Percentiles rank a stretch among this genome's conserved stretches.
phyloP scores from a whole-genome alignment of 805 yeast species.

The Kluyveromyces siamensis region DNA sequence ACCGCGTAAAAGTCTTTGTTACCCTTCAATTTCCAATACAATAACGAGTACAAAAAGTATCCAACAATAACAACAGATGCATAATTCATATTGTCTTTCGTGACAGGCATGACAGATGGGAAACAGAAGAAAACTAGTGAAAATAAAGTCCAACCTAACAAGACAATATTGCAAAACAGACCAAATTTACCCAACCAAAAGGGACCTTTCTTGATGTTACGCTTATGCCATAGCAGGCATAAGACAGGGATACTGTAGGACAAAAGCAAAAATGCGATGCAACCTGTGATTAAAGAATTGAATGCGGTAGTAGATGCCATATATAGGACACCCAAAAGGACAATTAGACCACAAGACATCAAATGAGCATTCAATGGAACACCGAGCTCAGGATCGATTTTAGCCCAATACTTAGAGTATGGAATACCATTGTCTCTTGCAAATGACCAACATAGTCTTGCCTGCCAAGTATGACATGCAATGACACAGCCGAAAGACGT shows the following conservation, averaged over 20 bases:
- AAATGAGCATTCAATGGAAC: slow-evolving; percentile 57
- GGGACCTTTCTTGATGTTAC: slow-evolving; percentile 48
- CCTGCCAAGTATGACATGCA: slow-evolving; percentile 64
- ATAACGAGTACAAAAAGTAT: slow-evolving; percentile 33
- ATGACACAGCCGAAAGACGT: slow-evolving; percentile 58
- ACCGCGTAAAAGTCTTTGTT: slow-evolving; percentile 25
- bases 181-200: slow-evolving; percentile 59
- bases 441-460: slow-evolving; percentile 64
- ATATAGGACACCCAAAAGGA: slow-evolving; percentile 49
- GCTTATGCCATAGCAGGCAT: slow-evolving; percentile 36
- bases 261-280: slow-evolving; percentile 50
- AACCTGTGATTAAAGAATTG: slow-evolving; percentile 54
- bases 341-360: slow-evolving; percentile 44
- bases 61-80: slow-evolving; percentile 49
- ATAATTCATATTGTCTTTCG: slow-evolving; percentile 57
- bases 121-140: slow-evolving; percentile 53
- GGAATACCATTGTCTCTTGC: slow-evolving; percentile 65
- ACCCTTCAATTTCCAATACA: slow-evolving; percentile 45
- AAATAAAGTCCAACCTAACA: slow-evolving; percentile 49
- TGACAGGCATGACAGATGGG: slow-evolving; percentile 57
- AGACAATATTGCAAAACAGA: slow-evolving; percentile 38
- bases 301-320: slow-evolving; percentile 62
- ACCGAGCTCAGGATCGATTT: slow-evolving; percentile 42
- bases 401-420: slow-evolving; percentile 43
- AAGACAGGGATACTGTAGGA: slow-evolving; percentile 51